Conservation (phyloP, 2,329 filamentous ascomycete species). For the Sphaerulina populicola region DNA sequence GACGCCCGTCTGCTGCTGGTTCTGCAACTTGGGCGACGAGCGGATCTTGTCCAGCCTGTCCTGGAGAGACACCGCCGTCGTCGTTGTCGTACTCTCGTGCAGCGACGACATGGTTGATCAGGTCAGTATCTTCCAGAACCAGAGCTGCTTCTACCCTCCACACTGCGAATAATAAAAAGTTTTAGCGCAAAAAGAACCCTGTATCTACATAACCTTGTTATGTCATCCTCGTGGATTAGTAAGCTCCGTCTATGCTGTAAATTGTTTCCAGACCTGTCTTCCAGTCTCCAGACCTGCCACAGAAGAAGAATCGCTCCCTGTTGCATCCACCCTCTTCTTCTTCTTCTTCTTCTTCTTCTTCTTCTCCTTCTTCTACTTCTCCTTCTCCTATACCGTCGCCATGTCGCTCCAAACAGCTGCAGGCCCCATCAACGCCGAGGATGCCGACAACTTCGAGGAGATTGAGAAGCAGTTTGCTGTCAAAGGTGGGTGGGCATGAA, state of each 20-base stretch:
- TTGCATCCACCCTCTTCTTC: no score
- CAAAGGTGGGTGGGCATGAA: slow-evolving; percentile 57
- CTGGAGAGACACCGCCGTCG: slow-evolving; percentile 51
- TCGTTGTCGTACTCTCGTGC: neutral
- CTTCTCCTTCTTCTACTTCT: no score
- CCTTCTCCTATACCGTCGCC: neutral
- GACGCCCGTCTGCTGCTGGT: slow-evolving; percentile 81
- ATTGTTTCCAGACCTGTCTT: no score
- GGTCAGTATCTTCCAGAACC: neutral
- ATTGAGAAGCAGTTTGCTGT: slow-evolving; percentile 99
- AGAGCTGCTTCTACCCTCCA: neutral
- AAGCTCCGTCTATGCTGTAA: no score
- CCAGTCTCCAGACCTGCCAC: no score
- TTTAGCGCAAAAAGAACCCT: neutral
- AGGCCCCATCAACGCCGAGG: slow-evolving; percentile 41
- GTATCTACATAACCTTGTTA: neutral
- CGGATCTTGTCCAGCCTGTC: slow-evolving; percentile 97
- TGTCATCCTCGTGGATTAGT: neutral
- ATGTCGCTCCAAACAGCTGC: slow-evolving; percentile 10
- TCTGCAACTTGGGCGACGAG: slow-evolving; percentile 82
- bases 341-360: no score
- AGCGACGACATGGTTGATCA: neutral
- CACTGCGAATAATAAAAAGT: neutral
- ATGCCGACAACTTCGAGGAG: slow-evolving; percentile 55
- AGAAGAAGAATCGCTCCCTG: no score